phyloP scores from a whole-genome alignment of 306 rosid genomes.

The Trifolium pratense region DNA sequence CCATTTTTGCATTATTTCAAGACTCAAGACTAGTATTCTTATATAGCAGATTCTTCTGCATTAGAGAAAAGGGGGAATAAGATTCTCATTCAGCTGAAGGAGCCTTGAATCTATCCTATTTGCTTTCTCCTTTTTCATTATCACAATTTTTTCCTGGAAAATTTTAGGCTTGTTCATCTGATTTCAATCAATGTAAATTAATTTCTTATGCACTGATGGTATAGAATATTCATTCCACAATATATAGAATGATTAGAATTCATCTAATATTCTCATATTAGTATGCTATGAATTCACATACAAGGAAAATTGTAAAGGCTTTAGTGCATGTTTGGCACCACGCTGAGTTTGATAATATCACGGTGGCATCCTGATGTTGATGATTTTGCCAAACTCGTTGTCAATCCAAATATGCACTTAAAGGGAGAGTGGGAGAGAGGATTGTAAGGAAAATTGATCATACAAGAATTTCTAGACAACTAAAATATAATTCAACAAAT shows the following conservation, averaged over 20 bases:
- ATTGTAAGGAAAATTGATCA: not conserved
- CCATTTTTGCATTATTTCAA: constrained; percentile 25
- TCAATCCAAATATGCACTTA: not conserved
- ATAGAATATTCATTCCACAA: constrained; percentile 51
- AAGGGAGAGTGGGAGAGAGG: not conserved
- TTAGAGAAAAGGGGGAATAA: constrained; percentile 18
- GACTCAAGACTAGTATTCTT: constrained; percentile 38
- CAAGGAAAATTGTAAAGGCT: not conserved
- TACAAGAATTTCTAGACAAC: not conserved
- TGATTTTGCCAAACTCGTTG: not conserved
- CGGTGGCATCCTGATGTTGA: not conserved
- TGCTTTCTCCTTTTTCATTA: constrained; percentile 29
- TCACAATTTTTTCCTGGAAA: constrained; percentile 43
- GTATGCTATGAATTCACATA: constrained; percentile 18
- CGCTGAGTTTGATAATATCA: not conserved
- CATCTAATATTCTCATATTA: constrained; percentile 38
- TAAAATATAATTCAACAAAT: not conserved
- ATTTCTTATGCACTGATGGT: constrained; percentile 45
- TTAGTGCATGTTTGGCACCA: not conserved
- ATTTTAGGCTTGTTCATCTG: constrained; percentile 40
- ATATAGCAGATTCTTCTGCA: constrained; percentile 33
- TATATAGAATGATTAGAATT: constrained; percentile 44
- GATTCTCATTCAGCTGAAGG: constrained; percentile 50
- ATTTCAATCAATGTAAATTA: constrained; percentile 55
- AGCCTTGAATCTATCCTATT: constrained; percentile 39